These are phyloP conservation scores for Vigna mungo DNA, from an alignment of 306 rosid species.

Conservation along the genomic window DNA sequence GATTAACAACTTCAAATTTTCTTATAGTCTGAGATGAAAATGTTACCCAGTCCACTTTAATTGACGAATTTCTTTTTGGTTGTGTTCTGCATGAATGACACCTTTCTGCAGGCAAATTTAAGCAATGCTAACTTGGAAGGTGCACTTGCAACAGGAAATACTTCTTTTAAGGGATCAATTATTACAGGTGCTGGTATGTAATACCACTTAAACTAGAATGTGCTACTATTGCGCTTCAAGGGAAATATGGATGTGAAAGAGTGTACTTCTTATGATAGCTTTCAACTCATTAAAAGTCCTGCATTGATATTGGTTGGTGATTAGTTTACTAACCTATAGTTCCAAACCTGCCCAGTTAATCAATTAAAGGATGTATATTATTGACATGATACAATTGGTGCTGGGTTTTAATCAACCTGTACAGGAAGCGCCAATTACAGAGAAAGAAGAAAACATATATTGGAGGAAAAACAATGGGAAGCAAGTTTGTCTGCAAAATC, in stretches of 20 bases:
- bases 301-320: constrained; percentile 14
- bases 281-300: constrained; percentile 14
- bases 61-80: constrained; percentile 3
- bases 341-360: no score
- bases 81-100: constrained; percentile 14
- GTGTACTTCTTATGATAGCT: constrained; percentile 6
- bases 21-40: constrained; percentile 11
- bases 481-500: constrained; percentile 12
- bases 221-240: not conserved
- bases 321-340: constrained; percentile 14
- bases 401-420: constrained; percentile 8
- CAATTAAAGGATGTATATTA: no score
- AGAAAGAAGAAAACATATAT: not conserved
- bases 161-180: constrained; percentile 82
- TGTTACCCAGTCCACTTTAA: constrained; percentile 5
- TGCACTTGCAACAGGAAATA: constrained; percentile 90
- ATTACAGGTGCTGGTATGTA: constrained; percentile 86
- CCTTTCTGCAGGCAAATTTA: constrained; percentile 74
- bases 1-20: constrained; percentile 20
- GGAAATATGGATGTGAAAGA: constrained; percentile 28
- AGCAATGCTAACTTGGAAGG: constrained; percentile 96
- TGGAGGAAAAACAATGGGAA: constrained; percentile 23
- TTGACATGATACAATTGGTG: not conserved
- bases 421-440: not conserved
- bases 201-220: constrained; percentile 18